phyloP scores from a whole-genome alignment of 139 green algal species.

The Gonium pectorale region DNA sequence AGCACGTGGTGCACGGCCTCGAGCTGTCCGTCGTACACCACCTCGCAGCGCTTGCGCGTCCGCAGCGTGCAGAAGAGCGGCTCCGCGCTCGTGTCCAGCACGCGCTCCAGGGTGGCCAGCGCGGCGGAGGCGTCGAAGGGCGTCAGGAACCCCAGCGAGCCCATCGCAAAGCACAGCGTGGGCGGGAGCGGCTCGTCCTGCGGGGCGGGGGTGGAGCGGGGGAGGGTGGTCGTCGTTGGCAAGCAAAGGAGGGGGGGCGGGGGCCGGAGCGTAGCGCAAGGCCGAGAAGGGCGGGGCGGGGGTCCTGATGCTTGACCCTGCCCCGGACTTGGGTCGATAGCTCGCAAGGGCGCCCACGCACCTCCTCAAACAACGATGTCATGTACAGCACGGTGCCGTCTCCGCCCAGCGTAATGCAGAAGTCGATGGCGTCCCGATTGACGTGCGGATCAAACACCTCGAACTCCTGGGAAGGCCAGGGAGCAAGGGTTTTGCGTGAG shows the following conservation, averaged over 20 bases:
- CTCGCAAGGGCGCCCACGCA: neutral
- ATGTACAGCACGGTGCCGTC: conserved; percentile 90
- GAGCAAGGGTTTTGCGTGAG: too few relatives aligned
- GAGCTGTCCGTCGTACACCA: conserved; percentile 63
- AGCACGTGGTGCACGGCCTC: conserved; percentile 81
- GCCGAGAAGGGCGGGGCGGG: too few relatives aligned
- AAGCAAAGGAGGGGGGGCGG: neutral
- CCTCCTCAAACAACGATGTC: conserved; percentile 78
- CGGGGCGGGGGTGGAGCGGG: neutral
- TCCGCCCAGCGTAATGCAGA: conserved; percentile 86
- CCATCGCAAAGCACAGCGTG: conserved; percentile 91
- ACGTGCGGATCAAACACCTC: conserved; percentile 40
- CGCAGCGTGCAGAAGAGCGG: conserved; percentile 91
- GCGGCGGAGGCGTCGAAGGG: conserved; percentile 83
- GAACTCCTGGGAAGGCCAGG: conserved; percentile 38
- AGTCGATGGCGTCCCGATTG: conserved; percentile 69
- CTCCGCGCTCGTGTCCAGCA: conserved; percentile 68
- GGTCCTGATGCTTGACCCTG: too few relatives aligned
- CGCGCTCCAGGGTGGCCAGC: conserved; percentile 58
- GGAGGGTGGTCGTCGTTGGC: too few relatives aligned
- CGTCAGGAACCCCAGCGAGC: conserved; percentile 93
- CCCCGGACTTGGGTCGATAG: neutral
- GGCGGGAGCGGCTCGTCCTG: conserved; percentile 86
- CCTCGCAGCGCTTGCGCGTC: conserved; percentile 82
- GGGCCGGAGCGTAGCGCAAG: neutral